Conservation (phyloP, 2,329 filamentous ascomycete genomes). For the Biscogniauxia mediterranea region DNA sequence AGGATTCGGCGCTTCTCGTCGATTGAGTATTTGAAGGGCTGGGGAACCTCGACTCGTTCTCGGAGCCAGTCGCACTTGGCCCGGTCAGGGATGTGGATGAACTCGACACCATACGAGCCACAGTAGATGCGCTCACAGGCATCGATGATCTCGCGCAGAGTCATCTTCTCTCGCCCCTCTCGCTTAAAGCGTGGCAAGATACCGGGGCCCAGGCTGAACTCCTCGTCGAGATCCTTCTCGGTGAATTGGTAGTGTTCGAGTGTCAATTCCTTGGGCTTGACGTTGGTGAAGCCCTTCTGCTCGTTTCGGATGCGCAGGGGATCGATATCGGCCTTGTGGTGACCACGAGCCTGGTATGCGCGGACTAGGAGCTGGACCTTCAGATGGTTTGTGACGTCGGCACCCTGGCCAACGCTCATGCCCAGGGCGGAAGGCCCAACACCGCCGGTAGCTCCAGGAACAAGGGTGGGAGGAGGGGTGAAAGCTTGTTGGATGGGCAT, state of each 20-base stretch:
- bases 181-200: slow-evolving; percentile 93
- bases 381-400: slow-evolving; percentile 90
- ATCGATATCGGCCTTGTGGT: slow-evolving; percentile 98
- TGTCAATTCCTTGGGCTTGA: slow-evolving; percentile 87
- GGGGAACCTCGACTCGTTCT: slow-evolving; percentile 88
- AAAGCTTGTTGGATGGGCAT: slow-evolving; percentile 98
- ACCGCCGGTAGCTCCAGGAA: slow-evolving; percentile 77
- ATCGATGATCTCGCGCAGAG: slow-evolving; percentile 86
- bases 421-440: slow-evolving; percentile 72
- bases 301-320: slow-evolving; percentile 90
- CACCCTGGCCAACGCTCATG: slow-evolving; percentile 63
- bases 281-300: slow-evolving; percentile 78
- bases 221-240: slow-evolving; percentile 87
- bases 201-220: slow-evolving; percentile 89
- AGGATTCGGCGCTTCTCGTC: slow-evolving; percentile 98
- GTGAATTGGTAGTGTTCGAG: slow-evolving; percentile 94
- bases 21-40: slow-evolving; percentile 94
- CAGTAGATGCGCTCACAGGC: slow-evolving; percentile 96
- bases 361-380: slow-evolving; percentile 97
- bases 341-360: slow-evolving; percentile 95
- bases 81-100: slow-evolving; percentile 97
- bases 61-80: slow-evolving; percentile 98
- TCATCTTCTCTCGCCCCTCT: slow-evolving; percentile 91
- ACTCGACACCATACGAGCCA: slow-evolving; percentile 95
- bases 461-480: slow-evolving; percentile 88